Conservation (phyloP, 148 eudicot species). For the Heliamphora exappendiculata region DNA sequence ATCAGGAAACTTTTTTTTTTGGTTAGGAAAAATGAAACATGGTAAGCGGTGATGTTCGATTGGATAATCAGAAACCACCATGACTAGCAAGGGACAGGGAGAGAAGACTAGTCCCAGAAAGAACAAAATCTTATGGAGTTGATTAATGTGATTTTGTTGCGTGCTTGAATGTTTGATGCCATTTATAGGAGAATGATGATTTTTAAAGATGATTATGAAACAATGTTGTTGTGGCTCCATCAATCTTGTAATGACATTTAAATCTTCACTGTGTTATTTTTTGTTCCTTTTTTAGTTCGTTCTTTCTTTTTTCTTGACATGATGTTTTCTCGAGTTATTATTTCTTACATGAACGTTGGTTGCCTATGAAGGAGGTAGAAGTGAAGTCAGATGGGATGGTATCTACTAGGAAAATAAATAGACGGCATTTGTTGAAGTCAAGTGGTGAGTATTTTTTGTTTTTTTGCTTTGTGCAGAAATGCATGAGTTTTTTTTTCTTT, state of each 20-base stretch:
- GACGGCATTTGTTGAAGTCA: constrained; percentile 75
- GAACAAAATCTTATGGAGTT: not conserved
- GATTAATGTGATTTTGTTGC: not conserved
- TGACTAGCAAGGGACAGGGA: not conserved
- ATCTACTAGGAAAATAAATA: constrained; percentile 63
- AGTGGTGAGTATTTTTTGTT: constrained; percentile 56
- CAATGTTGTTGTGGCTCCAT: not conserved
- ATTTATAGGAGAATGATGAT: not conserved
- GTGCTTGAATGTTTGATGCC: not conserved
- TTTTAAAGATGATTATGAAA: not conserved
- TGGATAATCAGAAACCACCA: not conserved
- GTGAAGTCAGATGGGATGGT: constrained; percentile 65
- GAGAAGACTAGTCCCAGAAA: not conserved
- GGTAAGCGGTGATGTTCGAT: no score
- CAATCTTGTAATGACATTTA: not conserved
- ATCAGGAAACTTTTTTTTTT: no score
- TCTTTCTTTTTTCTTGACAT: not conserved
- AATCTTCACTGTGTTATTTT: not conserved
- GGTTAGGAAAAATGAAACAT: no score
- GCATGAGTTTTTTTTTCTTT: not conserved
- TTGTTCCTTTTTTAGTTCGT: not conserved
- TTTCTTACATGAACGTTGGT: not conserved
- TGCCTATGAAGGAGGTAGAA: constrained; percentile 67
- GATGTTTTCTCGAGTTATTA: not conserved
- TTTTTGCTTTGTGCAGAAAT: not conserved